phyloP scores from a whole-genome alignment of 768 basidiomycete genomes.

The Vararia minispora region DNA sequence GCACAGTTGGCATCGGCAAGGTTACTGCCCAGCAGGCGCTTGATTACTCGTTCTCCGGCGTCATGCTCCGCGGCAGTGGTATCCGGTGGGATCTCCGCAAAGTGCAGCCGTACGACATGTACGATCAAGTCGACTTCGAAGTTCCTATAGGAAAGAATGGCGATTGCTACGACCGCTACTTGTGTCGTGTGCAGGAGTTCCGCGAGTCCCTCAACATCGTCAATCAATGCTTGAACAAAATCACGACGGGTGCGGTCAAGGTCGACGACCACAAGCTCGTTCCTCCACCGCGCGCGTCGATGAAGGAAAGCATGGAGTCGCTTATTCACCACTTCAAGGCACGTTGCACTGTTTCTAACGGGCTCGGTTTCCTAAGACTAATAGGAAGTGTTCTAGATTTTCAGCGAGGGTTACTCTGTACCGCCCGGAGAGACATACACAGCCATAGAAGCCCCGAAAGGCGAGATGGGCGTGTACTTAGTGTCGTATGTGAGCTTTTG shows the following conservation, averaged over 20 bases:
- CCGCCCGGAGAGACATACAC: constrained; percentile 94
- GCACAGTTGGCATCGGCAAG: constrained; percentile 81
- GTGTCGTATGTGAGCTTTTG: constrained; percentile 56
- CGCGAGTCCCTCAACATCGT: constrained; percentile 88
- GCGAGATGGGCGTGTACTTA: constrained; percentile 97
- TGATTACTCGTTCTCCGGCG: constrained; percentile 90
- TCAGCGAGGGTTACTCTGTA: constrained; percentile 94
- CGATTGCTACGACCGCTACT: constrained; percentile 96
- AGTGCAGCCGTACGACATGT: constrained; percentile 90
- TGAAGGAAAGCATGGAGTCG: constrained; percentile 99
- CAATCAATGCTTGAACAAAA: constrained; percentile 93
- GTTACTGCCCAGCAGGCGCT: constrained; percentile 90
- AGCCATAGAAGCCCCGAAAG: constrained; percentile 97
- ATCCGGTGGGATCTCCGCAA: constrained; percentile 93
- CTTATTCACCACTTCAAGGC: constrained; percentile 99
- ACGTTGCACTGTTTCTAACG: constrained; percentile 4
- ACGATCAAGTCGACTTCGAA: constrained; percentile 94
- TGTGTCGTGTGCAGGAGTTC: constrained; percentile 98
- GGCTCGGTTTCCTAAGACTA: neutral
- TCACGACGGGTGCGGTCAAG: constrained; percentile 85
- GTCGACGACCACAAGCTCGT: constrained; percentile 97
- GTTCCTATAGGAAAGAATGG: constrained; percentile 95
- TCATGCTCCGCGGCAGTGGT: constrained; percentile 93
- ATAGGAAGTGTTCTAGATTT: constrained; percentile 43
- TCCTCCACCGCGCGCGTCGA: constrained; percentile 89